A percentile compares a stretch with the other conserved stretches of the same genome.
These are phyloP conservation scores for Sonneratia caseolaris DNA, from an alignment of 345 rosid species.

Conservation along the genomic window DNA sequence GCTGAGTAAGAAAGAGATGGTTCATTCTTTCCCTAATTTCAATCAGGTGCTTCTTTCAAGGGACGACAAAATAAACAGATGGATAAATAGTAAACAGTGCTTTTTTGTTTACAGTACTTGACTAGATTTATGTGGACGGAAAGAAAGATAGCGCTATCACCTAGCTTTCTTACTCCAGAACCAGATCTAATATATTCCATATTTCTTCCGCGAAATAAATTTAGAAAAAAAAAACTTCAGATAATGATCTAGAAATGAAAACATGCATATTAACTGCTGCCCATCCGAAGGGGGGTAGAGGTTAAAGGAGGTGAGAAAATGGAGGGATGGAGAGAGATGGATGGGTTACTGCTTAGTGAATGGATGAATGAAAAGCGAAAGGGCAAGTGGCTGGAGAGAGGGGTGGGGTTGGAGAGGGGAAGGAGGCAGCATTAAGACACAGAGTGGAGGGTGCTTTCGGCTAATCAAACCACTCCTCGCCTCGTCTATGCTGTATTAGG, in stretches of 20 bases:
- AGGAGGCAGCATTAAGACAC: neutral
- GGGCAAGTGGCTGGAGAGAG: slow-evolving; percentile 36
- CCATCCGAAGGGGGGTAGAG: no score
- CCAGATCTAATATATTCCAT: no score
- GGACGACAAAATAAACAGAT: neutral
- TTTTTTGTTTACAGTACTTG: neutral
- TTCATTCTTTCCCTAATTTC: slow-evolving; percentile 19
- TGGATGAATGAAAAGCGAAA: slow-evolving; percentile 9
- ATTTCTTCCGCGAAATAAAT: no score
- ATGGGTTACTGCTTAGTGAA: neutral
- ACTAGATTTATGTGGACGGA: neutral
- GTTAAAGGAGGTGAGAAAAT: slow-evolving; percentile 1
- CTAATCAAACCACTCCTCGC: slow-evolving; percentile 40
- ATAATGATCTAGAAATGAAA: no score
- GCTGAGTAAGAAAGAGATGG: slow-evolving; percentile 37
- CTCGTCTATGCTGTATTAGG: slow-evolving; percentile 40
- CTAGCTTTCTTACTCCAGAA: no score
- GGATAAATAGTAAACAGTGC: neutral
- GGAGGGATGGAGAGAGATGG: neutral
- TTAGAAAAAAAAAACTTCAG: no score
- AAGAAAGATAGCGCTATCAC: neutral
- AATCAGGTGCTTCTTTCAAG: neutral
- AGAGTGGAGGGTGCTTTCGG: slow-evolving; percentile 31
- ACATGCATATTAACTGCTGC: no score
- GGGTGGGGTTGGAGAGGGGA: no score